These are phyloP conservation scores for Saccharomyces hybrid DNA, from an alignment of 1,139 yeast species.

Conservation along the genomic window DNA sequence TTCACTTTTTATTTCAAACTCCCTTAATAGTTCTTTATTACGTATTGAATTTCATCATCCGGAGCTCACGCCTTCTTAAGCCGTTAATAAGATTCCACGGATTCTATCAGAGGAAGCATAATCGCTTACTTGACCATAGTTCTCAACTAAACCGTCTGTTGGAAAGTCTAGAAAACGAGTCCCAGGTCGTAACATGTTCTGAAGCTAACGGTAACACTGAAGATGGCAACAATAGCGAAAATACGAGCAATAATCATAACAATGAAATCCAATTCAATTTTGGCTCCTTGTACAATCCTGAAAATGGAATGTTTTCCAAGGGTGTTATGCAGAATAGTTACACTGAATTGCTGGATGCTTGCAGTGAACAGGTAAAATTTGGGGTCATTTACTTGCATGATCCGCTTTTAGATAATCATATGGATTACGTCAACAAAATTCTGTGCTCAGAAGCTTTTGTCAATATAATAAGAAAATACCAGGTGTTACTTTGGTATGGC, in stretches of 20 bases:
- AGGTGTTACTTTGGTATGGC: constrained; percentile 79
- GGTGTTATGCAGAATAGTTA: constrained; percentile 22
- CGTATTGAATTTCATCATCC: constrained; percentile 11
- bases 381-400: constrained; percentile 69
- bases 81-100: constrained; percentile 19
- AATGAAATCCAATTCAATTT: constrained; percentile 11
- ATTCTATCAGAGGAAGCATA: constrained; percentile 20
- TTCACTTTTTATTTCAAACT: constrained; percentile 6
- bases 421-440: constrained; percentile 47
- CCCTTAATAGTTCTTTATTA: constrained; percentile 23
- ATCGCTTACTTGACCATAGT: constrained; percentile 11
- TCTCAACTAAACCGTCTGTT: constrained; percentile 14
- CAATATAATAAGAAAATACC: constrained; percentile 42
- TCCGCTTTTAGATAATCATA: constrained; percentile 59
- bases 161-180: constrained; percentile 15
- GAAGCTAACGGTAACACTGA: neutral
- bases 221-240: neutral
- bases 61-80: constrained; percentile 13
- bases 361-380: constrained; percentile 37
- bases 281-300: constrained; percentile 22
- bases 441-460: constrained; percentile 49
- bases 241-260: neutral
- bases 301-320: constrained; percentile 16
- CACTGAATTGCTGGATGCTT: constrained; percentile 20
- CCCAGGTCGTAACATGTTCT: constrained; percentile 1